Evolutionary conservation across 208 protist species (phyloP).

Genomic region (Blechomonas ayalai): DNA sequence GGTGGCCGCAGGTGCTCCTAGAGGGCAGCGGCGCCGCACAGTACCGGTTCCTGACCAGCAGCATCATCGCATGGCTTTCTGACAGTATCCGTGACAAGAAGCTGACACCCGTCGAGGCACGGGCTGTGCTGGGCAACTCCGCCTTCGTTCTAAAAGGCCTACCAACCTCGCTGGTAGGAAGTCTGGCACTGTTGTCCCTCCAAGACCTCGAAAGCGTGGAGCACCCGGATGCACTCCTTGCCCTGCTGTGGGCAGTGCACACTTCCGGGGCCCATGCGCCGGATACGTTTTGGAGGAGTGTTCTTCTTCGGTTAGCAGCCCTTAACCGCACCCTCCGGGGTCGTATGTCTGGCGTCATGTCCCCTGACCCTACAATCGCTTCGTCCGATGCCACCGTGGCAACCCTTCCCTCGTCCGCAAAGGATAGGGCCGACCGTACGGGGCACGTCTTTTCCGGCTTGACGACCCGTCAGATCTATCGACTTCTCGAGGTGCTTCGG

Average conservation of each 20-base stretch:
- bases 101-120: conserved; percentile 24
- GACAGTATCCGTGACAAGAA: conserved; percentile 14
- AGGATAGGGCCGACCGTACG: too few species aligned
- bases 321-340: conserved; percentile 36
- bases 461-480: conserved; percentile 71
- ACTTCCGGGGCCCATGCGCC: conserved; percentile 32
- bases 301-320: conserved; percentile 27
- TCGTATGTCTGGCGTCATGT: conserved; percentile 6
- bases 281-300: conserved; percentile 41
- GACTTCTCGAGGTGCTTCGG: conserved; percentile 47
- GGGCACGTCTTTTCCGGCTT: conserved; percentile 74
- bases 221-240: conserved; percentile 37
- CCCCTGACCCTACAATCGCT: not conserved
- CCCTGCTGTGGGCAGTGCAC: conserved; percentile 65
- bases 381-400: too few species aligned
- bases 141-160: conserved; percentile 11
- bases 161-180: conserved; percentile 23
- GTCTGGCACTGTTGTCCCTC: conserved; percentile 34
- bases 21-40: conserved; percentile 15
- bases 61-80: conserved; percentile 33
- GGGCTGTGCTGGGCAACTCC: conserved; percentile 30
- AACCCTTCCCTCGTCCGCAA: not conserved
- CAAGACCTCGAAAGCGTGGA: conserved; percentile 18
- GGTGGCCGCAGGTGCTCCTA: conserved; percentile 29
- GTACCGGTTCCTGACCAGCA: conserved; percentile 22